Evolutionary conservation across 2,329 filamentous ascomycete species (phyloP), one percentile per base, ranked within the genome.

Genomic region (Phyllachora maydis): DNA sequence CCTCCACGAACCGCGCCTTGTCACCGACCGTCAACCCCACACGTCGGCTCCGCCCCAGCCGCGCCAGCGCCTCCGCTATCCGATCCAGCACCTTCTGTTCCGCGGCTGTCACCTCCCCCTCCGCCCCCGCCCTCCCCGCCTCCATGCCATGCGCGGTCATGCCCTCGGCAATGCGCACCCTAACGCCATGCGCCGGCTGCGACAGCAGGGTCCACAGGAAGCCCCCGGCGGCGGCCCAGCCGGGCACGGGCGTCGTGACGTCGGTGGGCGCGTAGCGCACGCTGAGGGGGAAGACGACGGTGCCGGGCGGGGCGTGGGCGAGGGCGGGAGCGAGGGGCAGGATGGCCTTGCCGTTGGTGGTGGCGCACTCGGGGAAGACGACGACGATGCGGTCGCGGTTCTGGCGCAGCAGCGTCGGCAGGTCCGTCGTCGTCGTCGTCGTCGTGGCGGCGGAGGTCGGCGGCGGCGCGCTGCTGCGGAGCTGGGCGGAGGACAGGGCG

Each of bases 331-430:
- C 79, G 26, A 92, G 66, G 2, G 81, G 77, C 8, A 98, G 50
- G 31, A 95, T 83, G 4, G 75, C 88, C 35, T 78, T 73, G 31
- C 85, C 85, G 41, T 98, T 98, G 21, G 81, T 92, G 1, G 88
- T 91, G 4, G 76, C 88, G 47, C 76, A 85, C 50, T 98, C 88
- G 8, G 88, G 85, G 44, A 95, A 93, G 2, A 92, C 68, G 30
- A 73, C 81, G 31, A 95, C 65, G 28, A 79, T 65, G 21, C 81
- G 69, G 27, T 65, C 59, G 0, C 81, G 81, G 41, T 90, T 65
- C 28, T 62, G 54, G 16, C 56, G 49, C 8, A 82, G 42, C 4
- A 95, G 58, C 2, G 61, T 55, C 12, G 56, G 51, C 21, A 83
- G 42, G 30, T 70, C 64, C 14, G 70, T 65, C 16, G 79, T 50